A percentile compares a stretch with the other conserved stretches of the same genome.
Conservation (phyloP, 2,329 filamentous ascomycete genomes). For the Magnaporthiopsis rhizophila region DNA sequence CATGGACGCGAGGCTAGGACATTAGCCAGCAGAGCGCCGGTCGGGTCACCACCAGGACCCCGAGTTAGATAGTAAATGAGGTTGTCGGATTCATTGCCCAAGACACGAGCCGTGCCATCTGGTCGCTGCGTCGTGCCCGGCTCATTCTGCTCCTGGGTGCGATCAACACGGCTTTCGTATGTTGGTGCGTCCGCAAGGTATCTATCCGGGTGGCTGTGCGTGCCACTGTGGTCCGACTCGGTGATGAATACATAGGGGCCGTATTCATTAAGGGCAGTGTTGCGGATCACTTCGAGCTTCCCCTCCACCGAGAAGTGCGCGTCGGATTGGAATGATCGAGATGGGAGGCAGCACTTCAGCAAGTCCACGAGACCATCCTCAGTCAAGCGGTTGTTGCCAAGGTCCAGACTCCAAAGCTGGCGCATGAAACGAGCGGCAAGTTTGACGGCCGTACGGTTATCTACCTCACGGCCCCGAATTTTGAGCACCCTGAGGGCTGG, state of each 20-base stretch:
- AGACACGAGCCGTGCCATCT: slow-evolving; percentile 23
- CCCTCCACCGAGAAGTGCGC: slow-evolving; percentile 38
- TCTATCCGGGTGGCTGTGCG: slow-evolving; percentile 37
- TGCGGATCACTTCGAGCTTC: slow-evolving; percentile 22
- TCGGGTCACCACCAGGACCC: slow-evolving; percentile 9
- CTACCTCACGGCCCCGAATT: slow-evolving; percentile 36
- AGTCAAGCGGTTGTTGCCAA: slow-evolving; percentile 43
- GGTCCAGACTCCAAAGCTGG: slow-evolving; percentile 50
- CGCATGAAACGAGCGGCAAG: slow-evolving; percentile 26
- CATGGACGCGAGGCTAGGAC: slow-evolving; percentile 18
- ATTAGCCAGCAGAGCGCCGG: slow-evolving; percentile 12
- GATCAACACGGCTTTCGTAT: slow-evolving; percentile 20
- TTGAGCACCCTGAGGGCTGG: slow-evolving; percentile 45
- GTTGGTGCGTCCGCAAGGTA: slow-evolving; percentile 41
- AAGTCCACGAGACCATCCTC: slow-evolving; percentile 32
- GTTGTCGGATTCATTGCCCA: slow-evolving; percentile 24
- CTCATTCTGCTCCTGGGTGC: not conserved
- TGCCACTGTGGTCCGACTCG: slow-evolving; percentile 38
- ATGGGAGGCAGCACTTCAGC: slow-evolving; percentile 14
- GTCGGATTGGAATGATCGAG: slow-evolving; percentile 23
- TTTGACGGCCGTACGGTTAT: slow-evolving; percentile 26
- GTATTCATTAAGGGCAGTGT: slow-evolving; percentile 24
- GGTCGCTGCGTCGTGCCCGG: slow-evolving; percentile 20
- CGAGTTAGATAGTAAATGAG: slow-evolving; percentile 23
- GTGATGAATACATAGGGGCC: slow-evolving; percentile 36